phyloP scores from a whole-genome alignment of 768 basidiomycete genomes.

The Mycena galopus region DNA sequence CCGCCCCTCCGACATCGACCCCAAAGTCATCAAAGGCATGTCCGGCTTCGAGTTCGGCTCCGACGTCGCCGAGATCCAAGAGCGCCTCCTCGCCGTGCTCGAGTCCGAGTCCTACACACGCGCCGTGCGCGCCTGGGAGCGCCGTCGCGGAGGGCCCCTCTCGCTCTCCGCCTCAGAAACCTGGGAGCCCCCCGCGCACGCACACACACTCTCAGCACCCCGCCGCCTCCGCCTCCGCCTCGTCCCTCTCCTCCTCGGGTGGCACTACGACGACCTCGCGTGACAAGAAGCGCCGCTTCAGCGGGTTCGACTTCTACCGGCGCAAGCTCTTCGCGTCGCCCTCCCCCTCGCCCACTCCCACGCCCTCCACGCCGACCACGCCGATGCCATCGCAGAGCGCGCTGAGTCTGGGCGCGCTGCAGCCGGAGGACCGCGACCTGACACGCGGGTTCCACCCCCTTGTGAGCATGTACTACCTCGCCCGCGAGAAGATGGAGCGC shows the following conservation, averaged over 20 bases:
- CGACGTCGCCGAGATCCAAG: conserved; percentile 83
- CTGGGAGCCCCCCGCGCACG: conserved; percentile 45
- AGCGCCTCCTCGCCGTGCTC: conserved; percentile 77
- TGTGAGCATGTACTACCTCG: conserved; percentile 96
- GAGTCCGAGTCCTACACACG: conserved; percentile 82
- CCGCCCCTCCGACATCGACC: conserved; percentile 89
- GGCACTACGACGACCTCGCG: conserved; percentile 8
- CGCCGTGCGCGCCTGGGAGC: conserved; percentile 84
- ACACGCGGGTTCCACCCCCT: conserved; percentile 95
- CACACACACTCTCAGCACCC: conserved; percentile 48
- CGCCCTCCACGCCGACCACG: background rate
- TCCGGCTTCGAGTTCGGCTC: conserved; percentile 97
- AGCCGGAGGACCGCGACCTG: conserved; percentile 73
- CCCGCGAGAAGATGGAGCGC: conserved; percentile 94
- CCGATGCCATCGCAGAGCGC: conserved; percentile 29
- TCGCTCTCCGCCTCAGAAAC: conserved; percentile 74
- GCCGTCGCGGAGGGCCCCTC: conserved; percentile 67
- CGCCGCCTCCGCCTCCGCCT: conserved; percentile 72
- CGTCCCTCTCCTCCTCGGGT: conserved; percentile 41
- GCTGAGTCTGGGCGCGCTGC: conserved; percentile 11
- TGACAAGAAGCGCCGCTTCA: conserved; percentile 79
- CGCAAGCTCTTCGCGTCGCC: conserved; percentile 85
- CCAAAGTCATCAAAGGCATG: conserved; percentile 90
- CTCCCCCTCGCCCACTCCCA: conserved; percentile 47
- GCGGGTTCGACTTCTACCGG: conserved; percentile 94